Evolutionary conservation across 768 basidiomycete species (phyloP).

Genomic region (Gelatoporia subvermispora): DNA sequence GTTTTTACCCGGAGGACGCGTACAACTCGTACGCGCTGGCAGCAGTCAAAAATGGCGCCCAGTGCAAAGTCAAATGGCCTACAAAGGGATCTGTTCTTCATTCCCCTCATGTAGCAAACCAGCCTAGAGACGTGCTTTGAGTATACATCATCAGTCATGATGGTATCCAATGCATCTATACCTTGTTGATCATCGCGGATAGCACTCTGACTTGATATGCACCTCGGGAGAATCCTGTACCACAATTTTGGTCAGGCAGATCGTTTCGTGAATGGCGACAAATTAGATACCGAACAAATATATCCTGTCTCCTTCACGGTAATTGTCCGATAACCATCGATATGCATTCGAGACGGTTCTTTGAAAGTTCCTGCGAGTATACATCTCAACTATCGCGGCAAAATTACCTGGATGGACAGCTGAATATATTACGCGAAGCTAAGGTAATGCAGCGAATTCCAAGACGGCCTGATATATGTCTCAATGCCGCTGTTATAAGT

Average conservation of each 20-base stretch:
- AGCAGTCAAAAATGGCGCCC: not conserved
- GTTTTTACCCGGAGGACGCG: not conserved
- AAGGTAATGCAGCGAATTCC: not conserved
- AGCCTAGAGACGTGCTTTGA: conserved; percentile 17
- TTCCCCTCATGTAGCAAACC: conserved; percentile 28
- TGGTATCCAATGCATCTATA: conserved; percentile 1
- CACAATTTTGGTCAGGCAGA: not conserved
- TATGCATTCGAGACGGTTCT: conserved; percentile 19
- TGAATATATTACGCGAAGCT: too few relatives aligned
- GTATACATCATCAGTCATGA: not conserved
- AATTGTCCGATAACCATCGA: conserved; percentile 27
- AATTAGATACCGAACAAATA: conserved; percentile 27
- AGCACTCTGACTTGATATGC: conserved; percentile 37
- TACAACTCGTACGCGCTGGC: conserved; percentile 14
- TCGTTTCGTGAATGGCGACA: not conserved
- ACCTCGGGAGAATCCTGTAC: conserved; percentile 38
- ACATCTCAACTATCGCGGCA: too few relatives aligned
- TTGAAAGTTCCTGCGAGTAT: conserved; percentile 15
- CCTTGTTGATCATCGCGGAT: conserved; percentile 37
- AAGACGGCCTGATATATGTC: conserved; percentile 10
- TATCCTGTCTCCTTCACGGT: conserved; percentile 29
- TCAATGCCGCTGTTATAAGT: conserved; percentile 21
- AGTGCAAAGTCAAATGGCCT: not conserved
- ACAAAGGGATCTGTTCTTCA: conserved; percentile 29
- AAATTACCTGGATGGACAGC: too few relatives aligned